Conservation (phyloP, 352 stramenopile species). For the Thalassiosira sp. region DNA sequence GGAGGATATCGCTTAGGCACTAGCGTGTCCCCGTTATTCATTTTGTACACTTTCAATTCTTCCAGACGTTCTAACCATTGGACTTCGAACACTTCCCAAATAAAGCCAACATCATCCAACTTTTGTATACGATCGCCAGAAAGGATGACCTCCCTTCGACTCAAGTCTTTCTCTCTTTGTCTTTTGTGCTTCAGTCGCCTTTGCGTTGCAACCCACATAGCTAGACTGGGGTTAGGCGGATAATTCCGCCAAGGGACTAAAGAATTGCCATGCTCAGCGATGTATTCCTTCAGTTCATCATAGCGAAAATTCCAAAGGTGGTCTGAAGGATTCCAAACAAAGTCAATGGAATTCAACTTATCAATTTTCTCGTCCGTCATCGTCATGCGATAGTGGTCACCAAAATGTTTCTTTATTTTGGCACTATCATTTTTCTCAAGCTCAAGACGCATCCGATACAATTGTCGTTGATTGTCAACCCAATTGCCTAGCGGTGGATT, state of each 20-base stretch:
- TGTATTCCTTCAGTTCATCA: conserved; percentile 50
- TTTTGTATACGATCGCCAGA: conserved; percentile 60
- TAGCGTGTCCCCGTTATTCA: conserved; percentile 20
- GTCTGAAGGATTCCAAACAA: conserved; percentile 53
- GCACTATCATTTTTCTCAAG: neutral
- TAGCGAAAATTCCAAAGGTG: conserved; percentile 38
- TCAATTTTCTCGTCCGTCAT: conserved; percentile 56
- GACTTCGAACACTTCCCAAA: conserved; percentile 68
- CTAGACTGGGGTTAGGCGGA: conserved; percentile 22
- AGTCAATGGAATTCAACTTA: conserved; percentile 48
- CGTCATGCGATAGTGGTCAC: too few species aligned
- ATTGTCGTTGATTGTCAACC: conserved; percentile 62
- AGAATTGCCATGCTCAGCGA: conserved; percentile 39
- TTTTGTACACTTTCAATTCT: conserved; percentile 48
- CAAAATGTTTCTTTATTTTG: neutral
- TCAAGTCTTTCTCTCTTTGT: too few species aligned
- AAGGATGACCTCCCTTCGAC: conserved; percentile 27
- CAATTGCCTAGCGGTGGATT: conserved; percentile 66
- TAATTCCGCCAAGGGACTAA: conserved; percentile 40
- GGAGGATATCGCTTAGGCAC: conserved; percentile 24
- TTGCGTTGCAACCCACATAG: conserved; percentile 44
- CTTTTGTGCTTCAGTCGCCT: too few species aligned
- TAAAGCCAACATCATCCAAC: conserved; percentile 67
- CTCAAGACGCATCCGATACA: conserved; percentile 36
- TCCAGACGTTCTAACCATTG: conserved; percentile 53